Base-by-base conservation (phyloP, 1,139 yeast genomes). In the Geotrichum citri-aurantii region DNA sequence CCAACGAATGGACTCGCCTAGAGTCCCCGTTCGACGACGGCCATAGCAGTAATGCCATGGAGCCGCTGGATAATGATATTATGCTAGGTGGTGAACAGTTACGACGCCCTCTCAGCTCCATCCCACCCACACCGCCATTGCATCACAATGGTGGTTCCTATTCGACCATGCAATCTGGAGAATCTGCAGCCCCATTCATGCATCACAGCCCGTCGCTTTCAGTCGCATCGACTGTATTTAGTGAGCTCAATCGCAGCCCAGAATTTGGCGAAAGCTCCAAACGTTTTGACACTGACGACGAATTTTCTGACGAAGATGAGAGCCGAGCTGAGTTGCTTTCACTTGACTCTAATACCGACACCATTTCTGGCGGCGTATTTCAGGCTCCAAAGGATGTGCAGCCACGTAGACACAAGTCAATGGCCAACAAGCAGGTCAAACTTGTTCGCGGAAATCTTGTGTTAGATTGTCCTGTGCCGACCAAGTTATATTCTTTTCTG, bases 391-490 rank as follows among this genome's bases (percentile, higher is more conserved):
- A 71, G 29, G 75, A 79, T 52, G 82, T 84, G 1, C 83, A 81
- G 65, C 84, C 85, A 17, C 78, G 84, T 59, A 81, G 88, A 63
- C 81, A 83, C 65, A 80, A 81, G 66, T 78, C 83, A 14, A 81
- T 79, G 68, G 76, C 81, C 52, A 75, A 83, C 59, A 80, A 80
- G 66, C 85, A 86, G 68, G 88, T 88, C 55, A 75, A 86, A 63
- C 80, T 88, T 52, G 86, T 85, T 48, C 79, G 86, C 26, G 93
- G 95, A 53, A 87, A 89, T 65, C 81, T 93, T 69, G 91, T 91
- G 6, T 79, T 93, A 62, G 97, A 92, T 69, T 92, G 95, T 66
- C 97, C 97, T 1, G 86, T 93, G 52, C 98, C 99, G 2, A 84
- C 89, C 23, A 93, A 92, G 63, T 78, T 93, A 59, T 81, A 83